A percentile compares a stretch with the other conserved stretches of the same genome.
phyloP scores from a whole-genome alignment of 768 basidiomycete genomes.

The Gautieria morchelliformis region DNA sequence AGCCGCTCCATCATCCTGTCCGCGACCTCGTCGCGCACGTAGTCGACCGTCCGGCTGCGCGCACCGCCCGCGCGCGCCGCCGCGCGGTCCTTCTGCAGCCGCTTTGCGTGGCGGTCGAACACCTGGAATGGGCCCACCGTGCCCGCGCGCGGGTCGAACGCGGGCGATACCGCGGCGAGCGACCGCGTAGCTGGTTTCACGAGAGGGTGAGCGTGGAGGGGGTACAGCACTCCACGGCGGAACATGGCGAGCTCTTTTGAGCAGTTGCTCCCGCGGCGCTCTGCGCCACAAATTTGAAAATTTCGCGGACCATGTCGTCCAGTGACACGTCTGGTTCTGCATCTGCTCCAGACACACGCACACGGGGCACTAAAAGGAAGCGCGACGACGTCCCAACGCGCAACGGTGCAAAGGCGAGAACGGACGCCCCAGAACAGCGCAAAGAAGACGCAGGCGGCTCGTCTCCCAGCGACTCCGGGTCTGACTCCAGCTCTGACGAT shows the following conservation, averaged over 20 bases:
- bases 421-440: background rate
- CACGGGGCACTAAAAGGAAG: background rate
- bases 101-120: constrained; percentile 79
- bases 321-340: background rate
- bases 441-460: background rate
- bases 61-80: constrained; percentile 46
- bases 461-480: constrained; percentile 6
- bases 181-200: background rate
- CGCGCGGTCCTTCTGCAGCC: constrained; percentile 67
- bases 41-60: constrained; percentile 76
- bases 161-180: background rate
- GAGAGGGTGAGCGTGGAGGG: background rate
- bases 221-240: background rate
- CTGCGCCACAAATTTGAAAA: no score
- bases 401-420: background rate
- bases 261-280: background rate
- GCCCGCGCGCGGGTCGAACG: background rate
- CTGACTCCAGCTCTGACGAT: constrained; percentile 11
- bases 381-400: background rate
- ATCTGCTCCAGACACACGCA: background rate
- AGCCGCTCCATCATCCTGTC: constrained; percentile 87
- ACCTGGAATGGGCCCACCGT: constrained; percentile 65
- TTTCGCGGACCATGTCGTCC: background rate
- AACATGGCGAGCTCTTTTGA: background rate
- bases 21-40: constrained; percentile 83